These are phyloP conservation scores for Fusarium humuli DNA, from an alignment of 2,329 filamentous ascomycete genomes.

Conservation along the genomic window DNA sequence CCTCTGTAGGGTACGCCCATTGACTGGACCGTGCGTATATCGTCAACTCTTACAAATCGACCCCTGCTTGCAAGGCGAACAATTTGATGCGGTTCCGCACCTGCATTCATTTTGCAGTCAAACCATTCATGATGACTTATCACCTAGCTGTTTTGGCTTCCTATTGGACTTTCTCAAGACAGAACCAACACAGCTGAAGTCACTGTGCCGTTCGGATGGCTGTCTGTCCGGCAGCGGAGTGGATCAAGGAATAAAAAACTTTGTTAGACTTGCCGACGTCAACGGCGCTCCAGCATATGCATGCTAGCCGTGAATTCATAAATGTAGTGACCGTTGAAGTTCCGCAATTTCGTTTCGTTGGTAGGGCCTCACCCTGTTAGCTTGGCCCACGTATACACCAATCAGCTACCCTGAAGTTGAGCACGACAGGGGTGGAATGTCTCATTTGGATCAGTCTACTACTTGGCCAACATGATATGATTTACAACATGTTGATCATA, in stretches of 20 bases:
- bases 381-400: not conserved
- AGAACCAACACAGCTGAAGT: not conserved
- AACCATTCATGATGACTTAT: not conserved
- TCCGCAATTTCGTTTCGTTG: not conserved
- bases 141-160: not conserved
- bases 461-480: not conserved
- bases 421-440: not conserved
- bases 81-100: too few species aligned
- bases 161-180: not conserved
- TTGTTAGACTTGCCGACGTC: not conserved
- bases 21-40: not conserved
- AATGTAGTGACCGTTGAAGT: not conserved
- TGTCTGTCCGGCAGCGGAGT: not conserved
- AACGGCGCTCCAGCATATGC: not conserved
- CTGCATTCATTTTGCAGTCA: rapidly evolving
- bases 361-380: not conserved
- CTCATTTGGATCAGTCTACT: not conserved
- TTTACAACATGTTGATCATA: not conserved
- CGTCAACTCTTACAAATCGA: too few species aligned
- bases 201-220: not conserved
- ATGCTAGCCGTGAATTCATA: not conserved
- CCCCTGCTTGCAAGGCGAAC: too few species aligned
- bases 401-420: not conserved
- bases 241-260: not conserved
- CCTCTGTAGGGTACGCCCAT: not conserved